Base-by-base conservation (phyloP, 169 alveolate genomes). In the Babesia bovis region DNA sequence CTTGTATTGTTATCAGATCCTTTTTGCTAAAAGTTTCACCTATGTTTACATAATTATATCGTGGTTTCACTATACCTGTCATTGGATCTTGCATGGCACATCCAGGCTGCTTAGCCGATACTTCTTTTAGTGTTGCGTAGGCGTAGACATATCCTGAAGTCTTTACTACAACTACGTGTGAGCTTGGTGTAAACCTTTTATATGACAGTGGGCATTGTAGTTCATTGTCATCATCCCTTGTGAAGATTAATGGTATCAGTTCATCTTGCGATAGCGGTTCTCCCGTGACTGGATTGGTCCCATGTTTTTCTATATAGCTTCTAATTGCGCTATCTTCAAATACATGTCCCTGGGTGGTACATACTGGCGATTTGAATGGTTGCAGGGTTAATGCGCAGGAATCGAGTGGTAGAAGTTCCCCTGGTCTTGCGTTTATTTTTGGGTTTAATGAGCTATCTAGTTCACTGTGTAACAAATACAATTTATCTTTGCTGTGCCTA, bases 171-270 rank as follows among this genome's bases (percentile, higher is more conserved):
- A 95, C 94, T 33, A 96, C 92, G 66, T 93, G 94, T 26, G 97
- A 79, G 78, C 88, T 85, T 23, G 92, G 90, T 23, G 92, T 94
- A 81, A 95, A 94, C 53, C 85, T 90, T 76, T 94, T 94, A 66
- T 84, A 87, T 17, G 98, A 90, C 35, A 95, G 77, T 12, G 98
- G 98, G 82, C 98, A 95, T 82, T 94, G 96, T 58, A 85, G 94
- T 60, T 92, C 91, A 52, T 90, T 94, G 51, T 91, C 52, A 19
- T 85, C 92, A 75, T 94, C 94, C 66, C 90, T 90, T 72, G 87
- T 85, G 71, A 92, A 93, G 26, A 71, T 57, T 0, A 94, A 76
- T 28, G 90, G 82, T 15, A 89, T 71, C 26, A 94, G 70, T 44
- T 94, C 97, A 28, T 58, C 51, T 15, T 84, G 65, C 53, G 84